These are phyloP conservation scores for Ceratorhiza oryzae-sativae DNA, from an alignment of 1,284 basidiomycete species.

Conservation along the genomic window DNA sequence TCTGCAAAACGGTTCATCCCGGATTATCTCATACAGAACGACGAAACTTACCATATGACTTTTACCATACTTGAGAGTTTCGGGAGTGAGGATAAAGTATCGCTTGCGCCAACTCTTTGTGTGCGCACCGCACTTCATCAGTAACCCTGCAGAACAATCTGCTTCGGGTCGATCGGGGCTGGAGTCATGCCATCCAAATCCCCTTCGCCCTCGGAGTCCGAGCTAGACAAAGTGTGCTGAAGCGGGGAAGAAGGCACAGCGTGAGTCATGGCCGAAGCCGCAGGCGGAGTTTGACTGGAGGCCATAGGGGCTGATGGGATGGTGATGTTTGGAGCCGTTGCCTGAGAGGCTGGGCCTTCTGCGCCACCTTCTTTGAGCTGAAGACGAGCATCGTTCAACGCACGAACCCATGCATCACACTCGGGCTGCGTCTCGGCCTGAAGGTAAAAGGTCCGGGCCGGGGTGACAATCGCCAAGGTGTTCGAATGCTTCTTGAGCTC, in stretches of 20 bases:
- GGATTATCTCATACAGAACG: conserved; percentile 36
- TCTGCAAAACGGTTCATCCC: conserved; percentile 58
- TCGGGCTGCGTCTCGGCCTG: conserved; percentile 77
- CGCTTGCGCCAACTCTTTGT: conserved; percentile 95
- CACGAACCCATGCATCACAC: conserved; percentile 83
- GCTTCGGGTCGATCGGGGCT: conserved; percentile 65
- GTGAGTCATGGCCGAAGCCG: conserved; percentile 29
- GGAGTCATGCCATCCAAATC: conserved; percentile 49
- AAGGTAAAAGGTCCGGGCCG: conserved; percentile 91
- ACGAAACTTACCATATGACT: conserved; percentile 77
- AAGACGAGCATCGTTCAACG: conserved; percentile 77
- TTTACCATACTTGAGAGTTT: conserved; percentile 81
- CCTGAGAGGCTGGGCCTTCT: conserved; percentile 12
- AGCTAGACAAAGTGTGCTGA: conserved; percentile 61
- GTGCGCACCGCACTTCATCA: conserved; percentile 96
- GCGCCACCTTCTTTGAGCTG: conserved; percentile 19
- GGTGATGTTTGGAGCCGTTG: conserved; percentile 29
- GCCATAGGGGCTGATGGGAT: conserved; percentile 21
- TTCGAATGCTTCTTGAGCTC: conserved; percentile 89
- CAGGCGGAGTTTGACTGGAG: conserved; percentile 13
- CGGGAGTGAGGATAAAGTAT: conserved; percentile 86
- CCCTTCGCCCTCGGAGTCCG: conserved; percentile 74
- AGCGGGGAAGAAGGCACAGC: conserved; percentile 48
- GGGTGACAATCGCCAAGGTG: conserved; percentile 92
- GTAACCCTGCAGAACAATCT: conserved; percentile 86